Percentiles rank a stretch among this genome's conserved stretches.
Evolutionary conservation across 441 rosid genomes (phyloP).

Genomic region (Theobroma grandiflorum): DNA sequence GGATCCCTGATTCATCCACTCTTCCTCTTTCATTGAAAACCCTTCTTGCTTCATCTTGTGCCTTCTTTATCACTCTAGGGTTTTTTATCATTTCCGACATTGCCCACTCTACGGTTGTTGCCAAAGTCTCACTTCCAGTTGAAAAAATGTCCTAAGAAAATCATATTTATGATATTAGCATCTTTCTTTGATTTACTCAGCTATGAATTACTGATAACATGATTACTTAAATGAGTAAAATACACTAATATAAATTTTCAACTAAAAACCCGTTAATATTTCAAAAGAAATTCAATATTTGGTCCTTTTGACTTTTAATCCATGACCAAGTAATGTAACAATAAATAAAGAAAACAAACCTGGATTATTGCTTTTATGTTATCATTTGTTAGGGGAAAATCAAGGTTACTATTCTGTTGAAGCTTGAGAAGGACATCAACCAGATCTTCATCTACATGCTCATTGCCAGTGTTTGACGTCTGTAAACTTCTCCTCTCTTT

Average conservation of each 20-base stretch:
- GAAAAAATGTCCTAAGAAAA: conserved; percentile 26
- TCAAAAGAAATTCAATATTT: no score
- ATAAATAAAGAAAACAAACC: neutral
- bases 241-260: no score
- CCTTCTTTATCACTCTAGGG: conserved; percentile 26
- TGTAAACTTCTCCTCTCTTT: neutral
- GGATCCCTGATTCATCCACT: conserved; percentile 24
- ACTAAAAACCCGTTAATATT: no score
- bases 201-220: no score
- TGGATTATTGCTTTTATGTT: conserved; percentile 31
- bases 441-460: conserved; percentile 16
- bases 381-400: conserved; percentile 16
- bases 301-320: no score
- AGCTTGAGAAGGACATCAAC: conserved; percentile 34
- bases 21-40: conserved; percentile 16
- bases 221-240: no score
- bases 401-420: conserved; percentile 24
- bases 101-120: conserved; percentile 39
- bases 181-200: no score
- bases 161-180: neutral
- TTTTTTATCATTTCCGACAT: conserved; percentile 32
- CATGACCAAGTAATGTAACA: no score
- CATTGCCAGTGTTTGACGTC: neutral
- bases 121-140: conserved; percentile 37
- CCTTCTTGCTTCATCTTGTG: conserved; percentile 35